Evolutionary conservation across 2,329 filamentous ascomycete species (phyloP).

Genomic region (Aspergillus puulaauensis): DNA sequence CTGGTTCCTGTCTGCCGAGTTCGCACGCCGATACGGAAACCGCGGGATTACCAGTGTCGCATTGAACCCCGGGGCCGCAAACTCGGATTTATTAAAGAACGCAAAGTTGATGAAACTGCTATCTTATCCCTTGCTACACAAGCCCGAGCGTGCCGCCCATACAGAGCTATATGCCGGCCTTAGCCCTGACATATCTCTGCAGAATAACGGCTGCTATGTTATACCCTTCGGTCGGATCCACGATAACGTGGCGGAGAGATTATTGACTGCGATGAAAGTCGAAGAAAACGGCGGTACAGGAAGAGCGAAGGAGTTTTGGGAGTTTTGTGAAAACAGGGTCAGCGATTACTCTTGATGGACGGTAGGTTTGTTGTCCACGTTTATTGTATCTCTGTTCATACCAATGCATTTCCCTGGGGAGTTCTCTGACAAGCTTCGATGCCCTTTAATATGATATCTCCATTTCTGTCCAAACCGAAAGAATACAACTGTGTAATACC

Average conservation of each 20-base stretch:
- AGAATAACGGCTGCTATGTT: constrained; percentile 12
- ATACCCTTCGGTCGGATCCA: constrained; percentile 12
- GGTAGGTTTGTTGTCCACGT: not conserved
- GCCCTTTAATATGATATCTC: no score
- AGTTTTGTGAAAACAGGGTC: constrained; percentile 8
- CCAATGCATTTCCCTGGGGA: no score
- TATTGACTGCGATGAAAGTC: not conserved
- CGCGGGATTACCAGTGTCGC: constrained; percentile 35
- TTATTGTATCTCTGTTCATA: not conserved
- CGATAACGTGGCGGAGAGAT: constrained; percentile 2
- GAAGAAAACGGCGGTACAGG: constrained; percentile 6
- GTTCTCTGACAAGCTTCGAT: no score
- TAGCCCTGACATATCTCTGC: not conserved
- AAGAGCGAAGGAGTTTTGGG: constrained; percentile 5
- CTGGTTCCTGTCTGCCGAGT: constrained; percentile 30
- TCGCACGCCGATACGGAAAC: constrained; percentile 25
- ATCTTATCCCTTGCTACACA: constrained; percentile 3
- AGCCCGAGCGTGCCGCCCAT: constrained; percentile 3
- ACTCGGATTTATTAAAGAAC: constrained; percentile 5
- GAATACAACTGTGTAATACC: no score
- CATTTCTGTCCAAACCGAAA: no score
- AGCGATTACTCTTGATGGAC: constrained; percentile 3
- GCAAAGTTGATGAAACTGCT: constrained; percentile 7
- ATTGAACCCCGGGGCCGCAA: constrained; percentile 9
- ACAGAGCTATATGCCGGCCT: constrained; percentile 7